phyloP scores from a whole-genome alignment of 106 monocot species.

The Platanthera guangdongensis region DNA sequence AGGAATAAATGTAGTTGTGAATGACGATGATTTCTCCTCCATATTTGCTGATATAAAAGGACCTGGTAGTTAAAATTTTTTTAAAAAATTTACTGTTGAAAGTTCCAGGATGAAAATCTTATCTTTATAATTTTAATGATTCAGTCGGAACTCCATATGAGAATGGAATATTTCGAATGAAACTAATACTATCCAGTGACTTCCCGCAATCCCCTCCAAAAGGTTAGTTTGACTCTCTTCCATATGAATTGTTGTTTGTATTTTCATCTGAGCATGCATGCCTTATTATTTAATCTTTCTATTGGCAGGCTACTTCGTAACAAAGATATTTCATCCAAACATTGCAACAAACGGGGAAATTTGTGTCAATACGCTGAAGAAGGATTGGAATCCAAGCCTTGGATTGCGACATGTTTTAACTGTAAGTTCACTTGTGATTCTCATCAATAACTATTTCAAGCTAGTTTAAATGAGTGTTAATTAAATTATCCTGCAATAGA shows the following conservation, averaged over 20 bases:
- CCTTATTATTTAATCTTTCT: neutral
- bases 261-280: neutral
- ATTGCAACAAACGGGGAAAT: slow-evolving; percentile 96
- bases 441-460: neutral
- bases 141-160: slow-evolving; percentile 98
- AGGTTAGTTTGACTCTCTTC: slow-evolving; percentile 25
- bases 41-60: slow-evolving; percentile 98
- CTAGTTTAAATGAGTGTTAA: neutral
- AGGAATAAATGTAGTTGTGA: slow-evolving; percentile 83
- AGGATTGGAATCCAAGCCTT: slow-evolving; percentile 93
- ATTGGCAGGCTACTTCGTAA: slow-evolving; percentile 73
- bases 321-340: slow-evolving; percentile 97
- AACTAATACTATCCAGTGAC: slow-evolving; percentile 71
- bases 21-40: slow-evolving; percentile 87
- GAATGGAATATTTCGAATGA: slow-evolving; percentile 93
- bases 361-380: slow-evolving; percentile 93
- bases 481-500: too few relatives aligned
- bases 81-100: neutral
- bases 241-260: neutral
- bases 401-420: slow-evolving; percentile 77
- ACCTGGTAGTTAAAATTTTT: slow-evolving; percentile 59
- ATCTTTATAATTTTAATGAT: slow-evolving; percentile 1
- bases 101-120: neutral
- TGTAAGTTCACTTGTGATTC: slow-evolving; percentile 31
- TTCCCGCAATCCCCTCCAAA: slow-evolving; percentile 94